A percentile compares a stretch with the other conserved stretches of the same genome.
Conservation (phyloP, 2,329 filamentous ascomycete genomes). For the Sporothrix inflata region DNA sequence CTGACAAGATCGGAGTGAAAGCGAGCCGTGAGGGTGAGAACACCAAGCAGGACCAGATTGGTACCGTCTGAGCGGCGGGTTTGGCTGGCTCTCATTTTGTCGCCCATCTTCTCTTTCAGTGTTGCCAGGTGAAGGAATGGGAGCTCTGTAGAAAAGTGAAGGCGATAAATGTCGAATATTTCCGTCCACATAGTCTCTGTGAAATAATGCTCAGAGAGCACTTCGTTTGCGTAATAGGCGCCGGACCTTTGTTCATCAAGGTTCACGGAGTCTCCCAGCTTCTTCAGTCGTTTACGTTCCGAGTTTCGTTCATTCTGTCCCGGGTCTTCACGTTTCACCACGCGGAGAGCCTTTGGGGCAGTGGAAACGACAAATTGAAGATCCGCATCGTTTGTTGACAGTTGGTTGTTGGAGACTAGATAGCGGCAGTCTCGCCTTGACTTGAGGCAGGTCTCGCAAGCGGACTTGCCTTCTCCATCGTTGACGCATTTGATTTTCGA, state of each 20-base stretch:
- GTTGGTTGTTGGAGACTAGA: slow-evolving; percentile 52
- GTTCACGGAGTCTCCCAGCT: slow-evolving; percentile 49
- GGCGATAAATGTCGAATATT: slow-evolving; percentile 69
- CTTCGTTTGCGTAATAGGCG: slow-evolving; percentile 55
- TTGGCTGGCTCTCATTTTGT: slow-evolving; percentile 43
- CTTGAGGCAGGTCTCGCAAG: slow-evolving; percentile 75
- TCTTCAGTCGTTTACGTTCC: slow-evolving; percentile 55
- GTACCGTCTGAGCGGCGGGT: slow-evolving; percentile 40
- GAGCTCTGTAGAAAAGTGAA: slow-evolving; percentile 72
- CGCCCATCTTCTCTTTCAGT: slow-evolving; percentile 58
- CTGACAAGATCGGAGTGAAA: slow-evolving; percentile 66
- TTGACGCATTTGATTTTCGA: slow-evolving; percentile 91
- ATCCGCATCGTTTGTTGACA: neutral
- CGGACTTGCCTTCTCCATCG: slow-evolving; percentile 65
- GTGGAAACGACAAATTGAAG: slow-evolving; percentile 24
- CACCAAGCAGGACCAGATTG: slow-evolving; percentile 64
- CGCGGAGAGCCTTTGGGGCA: slow-evolving; percentile 32
- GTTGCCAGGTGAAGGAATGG: slow-evolving; percentile 71
- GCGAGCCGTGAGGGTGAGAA: slow-evolving; percentile 69
- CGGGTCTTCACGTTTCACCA: slow-evolving; percentile 48
- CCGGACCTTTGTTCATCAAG: slow-evolving; percentile 45
- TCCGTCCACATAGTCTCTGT: slow-evolving; percentile 69
- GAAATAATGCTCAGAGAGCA: slow-evolving; percentile 63
- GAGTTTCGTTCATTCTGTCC: slow-evolving; percentile 44
- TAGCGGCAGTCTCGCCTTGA: slow-evolving; percentile 74